These are phyloP conservation scores for Colletotrichum sp. DNA, from an alignment of 2,329 filamentous ascomycete genomes.

Conservation along the genomic window DNA sequence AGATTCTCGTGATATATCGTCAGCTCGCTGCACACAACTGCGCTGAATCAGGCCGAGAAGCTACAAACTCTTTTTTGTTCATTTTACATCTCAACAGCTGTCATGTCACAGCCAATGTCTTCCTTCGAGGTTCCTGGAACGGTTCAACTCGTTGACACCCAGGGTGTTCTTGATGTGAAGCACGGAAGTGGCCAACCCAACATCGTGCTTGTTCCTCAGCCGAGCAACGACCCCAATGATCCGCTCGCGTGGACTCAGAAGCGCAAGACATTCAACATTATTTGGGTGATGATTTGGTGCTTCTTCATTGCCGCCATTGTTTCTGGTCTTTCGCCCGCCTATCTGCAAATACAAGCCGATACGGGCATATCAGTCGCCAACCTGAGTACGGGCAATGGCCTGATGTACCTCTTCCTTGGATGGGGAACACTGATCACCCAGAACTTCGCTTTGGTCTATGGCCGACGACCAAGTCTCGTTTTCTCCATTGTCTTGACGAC, in stretches of 20 bases:
- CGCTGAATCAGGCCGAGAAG: background rate
- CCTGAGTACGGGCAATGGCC: constrained; percentile 27
- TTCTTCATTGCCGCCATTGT: constrained; percentile 28
- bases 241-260: constrained; percentile 25
- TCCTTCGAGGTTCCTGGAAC: background rate
- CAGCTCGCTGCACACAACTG: background rate
- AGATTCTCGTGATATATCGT: background rate
- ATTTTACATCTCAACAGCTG: background rate
- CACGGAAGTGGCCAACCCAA: background rate
- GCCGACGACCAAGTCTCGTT: constrained; percentile 21
- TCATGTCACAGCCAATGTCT: background rate
- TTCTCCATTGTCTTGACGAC: constrained; percentile 23
- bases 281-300: constrained; percentile 28
- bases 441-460: constrained; percentile 23
- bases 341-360: constrained; percentile 26
- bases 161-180: background rate
- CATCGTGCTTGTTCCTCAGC: constrained; percentile 28
- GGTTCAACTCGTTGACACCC: background rate
- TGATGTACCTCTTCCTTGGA: constrained; percentile 26
- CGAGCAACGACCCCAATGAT: constrained; percentile 27
- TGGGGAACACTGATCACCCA: constrained; percentile 26
- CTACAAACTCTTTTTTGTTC: background rate
- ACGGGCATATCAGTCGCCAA: constrained; percentile 30
- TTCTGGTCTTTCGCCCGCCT: constrained; percentile 27
- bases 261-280: constrained; percentile 26